Percentiles rank a stretch among this genome's conserved stretches.
These are phyloP conservation scores for Aspergillus persii DNA, from an alignment of 2,329 filamentous ascomycete species.

Conservation along the genomic window DNA sequence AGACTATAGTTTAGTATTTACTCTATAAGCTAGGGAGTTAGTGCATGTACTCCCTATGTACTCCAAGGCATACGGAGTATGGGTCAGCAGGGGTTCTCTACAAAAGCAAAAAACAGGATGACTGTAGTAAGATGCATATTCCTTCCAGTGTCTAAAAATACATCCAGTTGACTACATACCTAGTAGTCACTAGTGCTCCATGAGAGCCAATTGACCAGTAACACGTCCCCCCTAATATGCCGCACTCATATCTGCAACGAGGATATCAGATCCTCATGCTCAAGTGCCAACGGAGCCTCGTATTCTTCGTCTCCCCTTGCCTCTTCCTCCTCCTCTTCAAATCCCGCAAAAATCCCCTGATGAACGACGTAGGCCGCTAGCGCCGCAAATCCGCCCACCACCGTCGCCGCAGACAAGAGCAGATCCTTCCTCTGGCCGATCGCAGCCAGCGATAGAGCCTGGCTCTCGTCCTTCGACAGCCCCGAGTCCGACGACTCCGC, in stretches of 20 bases:
- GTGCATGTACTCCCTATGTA: no score
- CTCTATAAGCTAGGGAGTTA: no score
- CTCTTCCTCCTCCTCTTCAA: constrained; percentile 12
- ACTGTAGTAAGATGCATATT: neutral
- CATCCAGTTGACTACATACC: neutral
- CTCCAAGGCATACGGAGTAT: no score
- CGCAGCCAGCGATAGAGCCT: constrained; percentile 24
- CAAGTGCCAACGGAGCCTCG: neutral
- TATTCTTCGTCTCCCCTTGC: constrained; percentile 13
- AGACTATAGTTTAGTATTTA: no score
- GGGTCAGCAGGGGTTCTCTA: no score
- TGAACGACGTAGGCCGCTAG: constrained; percentile 39
- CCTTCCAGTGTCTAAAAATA: neutral
- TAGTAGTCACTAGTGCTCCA: neutral
- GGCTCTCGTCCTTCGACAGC: constrained; percentile 25
- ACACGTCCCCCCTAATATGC: neutral
- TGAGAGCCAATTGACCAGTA: no score
- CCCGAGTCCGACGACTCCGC: constrained; percentile 25
- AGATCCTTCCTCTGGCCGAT: constrained; percentile 32
- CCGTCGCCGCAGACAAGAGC: constrained; percentile 35
- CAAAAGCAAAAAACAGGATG: no score
- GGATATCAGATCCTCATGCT: constrained; percentile 18
- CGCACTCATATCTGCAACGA: neutral
- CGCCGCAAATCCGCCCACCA: constrained; percentile 33
- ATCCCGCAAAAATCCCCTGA: constrained; percentile 25